Conservation (phyloP, 2,329 filamentous ascomycete species). For the Xylariomycetidae sp. region DNA sequence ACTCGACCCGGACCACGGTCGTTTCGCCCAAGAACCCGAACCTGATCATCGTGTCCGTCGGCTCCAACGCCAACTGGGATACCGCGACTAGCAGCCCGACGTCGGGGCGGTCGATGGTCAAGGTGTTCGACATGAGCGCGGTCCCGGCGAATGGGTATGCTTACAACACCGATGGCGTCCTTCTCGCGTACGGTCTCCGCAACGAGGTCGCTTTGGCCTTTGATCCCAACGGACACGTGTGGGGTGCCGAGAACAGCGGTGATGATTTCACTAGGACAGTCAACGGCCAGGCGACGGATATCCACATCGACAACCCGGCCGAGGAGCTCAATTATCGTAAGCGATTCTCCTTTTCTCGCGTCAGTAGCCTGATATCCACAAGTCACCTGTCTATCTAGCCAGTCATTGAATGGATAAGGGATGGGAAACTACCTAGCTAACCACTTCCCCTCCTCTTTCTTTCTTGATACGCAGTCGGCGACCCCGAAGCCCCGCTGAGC, state of each 20-base stretch:
- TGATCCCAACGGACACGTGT: slow-evolving; percentile 35
- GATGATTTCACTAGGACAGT: slow-evolving; percentile 51
- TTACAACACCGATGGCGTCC: slow-evolving; percentile 34
- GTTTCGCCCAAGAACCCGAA: slow-evolving; percentile 45
- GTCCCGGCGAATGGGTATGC: slow-evolving; percentile 27
- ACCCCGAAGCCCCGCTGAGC: slow-evolving; percentile 42
- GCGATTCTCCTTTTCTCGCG: slow-evolving; percentile 1
- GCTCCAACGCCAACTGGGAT: slow-evolving; percentile 54
- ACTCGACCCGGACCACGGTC: slow-evolving; percentile 54
- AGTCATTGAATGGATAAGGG: too few relatives aligned
- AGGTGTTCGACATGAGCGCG: slow-evolving; percentile 33
- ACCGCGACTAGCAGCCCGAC: slow-evolving; percentile 36
- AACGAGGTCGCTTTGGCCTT: slow-evolving; percentile 53
- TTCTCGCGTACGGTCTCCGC: slow-evolving; percentile 53
- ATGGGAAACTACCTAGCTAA: slow-evolving; percentile 4
- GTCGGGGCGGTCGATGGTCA: slow-evolving; percentile 52
- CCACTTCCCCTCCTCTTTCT: neutral
- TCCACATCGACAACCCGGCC: slow-evolving; percentile 59
- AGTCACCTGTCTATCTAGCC: too few relatives aligned
- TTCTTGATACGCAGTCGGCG: slow-evolving; percentile 38
- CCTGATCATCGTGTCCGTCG: slow-evolving; percentile 51
- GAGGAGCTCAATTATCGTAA: slow-evolving; percentile 59
- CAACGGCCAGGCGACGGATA: slow-evolving; percentile 34
- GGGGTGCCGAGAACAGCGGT: slow-evolving; percentile 58
- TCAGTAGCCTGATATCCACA: slow-evolving; percentile 1